These are phyloP conservation scores for Rehmannia glutinosa DNA, from an alignment of 257 asterid genomes.

Conservation along the genomic window DNA sequence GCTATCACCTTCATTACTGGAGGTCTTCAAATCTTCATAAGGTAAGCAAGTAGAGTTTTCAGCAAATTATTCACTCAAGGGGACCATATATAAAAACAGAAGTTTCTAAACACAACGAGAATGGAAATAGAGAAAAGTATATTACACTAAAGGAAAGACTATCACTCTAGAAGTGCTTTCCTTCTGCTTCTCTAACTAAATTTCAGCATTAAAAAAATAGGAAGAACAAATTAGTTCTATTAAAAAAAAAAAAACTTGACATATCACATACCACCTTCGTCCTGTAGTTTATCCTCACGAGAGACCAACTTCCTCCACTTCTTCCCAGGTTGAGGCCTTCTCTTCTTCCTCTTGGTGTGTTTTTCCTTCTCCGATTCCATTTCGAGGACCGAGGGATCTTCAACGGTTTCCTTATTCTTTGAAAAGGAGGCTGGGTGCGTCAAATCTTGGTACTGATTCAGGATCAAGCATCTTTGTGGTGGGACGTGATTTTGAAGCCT, in stretches of 20 bases:
- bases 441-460: conserved; percentile 65
- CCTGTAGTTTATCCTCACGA: conserved; percentile 39
- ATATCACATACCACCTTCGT: conserved; percentile 62
- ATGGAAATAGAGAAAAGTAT: background rate
- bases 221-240: conserved; percentile 1
- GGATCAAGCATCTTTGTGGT: conserved; percentile 78
- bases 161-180: background rate
- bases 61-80: conserved; percentile 3
- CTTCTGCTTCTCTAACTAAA: conserved; percentile 14
- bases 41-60: conserved; percentile 14
- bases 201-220: conserved; percentile 3
- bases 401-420: conserved; percentile 52
- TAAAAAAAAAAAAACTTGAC: too few species aligned
- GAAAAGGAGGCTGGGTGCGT: conserved; percentile 71
- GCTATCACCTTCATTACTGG: conserved; percentile 49
- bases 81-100: background rate
- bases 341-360: conserved; percentile 49
- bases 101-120: background rate
- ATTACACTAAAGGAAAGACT: conserved; percentile 7
- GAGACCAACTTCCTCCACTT: conserved; percentile 65
- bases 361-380: conserved; percentile 39
- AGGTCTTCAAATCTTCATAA: conserved; percentile 48
- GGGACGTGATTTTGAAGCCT: conserved; percentile 87
- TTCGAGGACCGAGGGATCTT: conserved; percentile 51
- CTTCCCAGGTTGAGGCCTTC: conserved; percentile 82